A percentile compares a stretch with the other conserved stretches of the same genome.
phyloP scores from a whole-genome alignment of 768 basidiomycete genomes.

The Suillus lakei region DNA sequence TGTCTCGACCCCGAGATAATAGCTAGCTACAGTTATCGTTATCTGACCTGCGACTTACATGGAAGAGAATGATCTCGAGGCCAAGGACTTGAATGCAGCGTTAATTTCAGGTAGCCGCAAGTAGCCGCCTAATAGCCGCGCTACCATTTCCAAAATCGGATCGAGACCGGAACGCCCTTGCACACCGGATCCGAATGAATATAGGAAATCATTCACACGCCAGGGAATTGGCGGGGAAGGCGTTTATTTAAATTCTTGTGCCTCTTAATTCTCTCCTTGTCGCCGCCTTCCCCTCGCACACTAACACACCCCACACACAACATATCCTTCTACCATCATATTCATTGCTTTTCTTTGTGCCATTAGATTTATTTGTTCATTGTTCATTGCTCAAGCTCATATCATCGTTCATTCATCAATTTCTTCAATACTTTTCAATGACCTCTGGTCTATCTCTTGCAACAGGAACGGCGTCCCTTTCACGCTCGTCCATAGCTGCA shows the following conservation, averaged over 20 bases:
- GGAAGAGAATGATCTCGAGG: too few relatives aligned
- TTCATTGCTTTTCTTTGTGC: not conserved
- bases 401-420: slow-evolving; percentile 2
- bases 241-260: slow-evolving; percentile 4
- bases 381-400: not conserved
- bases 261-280: not conserved
- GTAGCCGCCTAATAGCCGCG: not conserved
- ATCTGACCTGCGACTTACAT: not conserved
- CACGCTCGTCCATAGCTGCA: slow-evolving; percentile 13
- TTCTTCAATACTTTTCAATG: slow-evolving; percentile 4
- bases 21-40: not conserved
- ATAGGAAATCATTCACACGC: not conserved
- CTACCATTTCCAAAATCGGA: not conserved
- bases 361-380: not conserved
- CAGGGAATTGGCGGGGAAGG: not conserved
- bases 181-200: not conserved
- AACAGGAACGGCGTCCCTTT: slow-evolving; percentile 9
- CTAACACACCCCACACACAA: not conserved
- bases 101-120: not conserved
- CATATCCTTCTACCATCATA: not conserved
- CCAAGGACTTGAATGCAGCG: not conserved
- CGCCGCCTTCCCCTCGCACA: not conserved
- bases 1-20: not conserved
- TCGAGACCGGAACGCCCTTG: not conserved
- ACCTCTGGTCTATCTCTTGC: not conserved